Base-by-base conservation (phyloP, 148 eudicot genomes). In the Cornus florida region DNA sequence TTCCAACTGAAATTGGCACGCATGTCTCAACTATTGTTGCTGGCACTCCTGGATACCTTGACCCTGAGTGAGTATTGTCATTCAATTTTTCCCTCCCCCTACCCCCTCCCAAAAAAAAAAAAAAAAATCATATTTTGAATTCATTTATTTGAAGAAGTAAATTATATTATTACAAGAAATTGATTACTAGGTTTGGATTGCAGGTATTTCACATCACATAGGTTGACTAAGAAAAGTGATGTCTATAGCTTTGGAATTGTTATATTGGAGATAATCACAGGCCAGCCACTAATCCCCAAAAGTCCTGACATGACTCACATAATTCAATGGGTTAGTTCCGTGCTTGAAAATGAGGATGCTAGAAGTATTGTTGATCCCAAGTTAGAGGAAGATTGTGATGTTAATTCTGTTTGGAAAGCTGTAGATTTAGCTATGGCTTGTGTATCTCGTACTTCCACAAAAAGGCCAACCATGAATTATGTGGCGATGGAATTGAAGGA, bases 1-100 rank as follows among this genome's bases (percentile, higher is more conserved):
- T 81, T 41, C 84, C 85, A 1, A 74, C 46, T 3, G 85, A 88
- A 69, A 31, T 67, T 74, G 67, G 74, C 12, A 67, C 83, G 33
- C 57, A 60, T 78, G 71, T 84, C 28, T 72, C 59, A 69, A 85
- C 88, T 13, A 74, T 85, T 38, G 75, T 79, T 1, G 88, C 38
- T 35, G 5, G 85, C 17, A 85, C 90, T 22, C 77, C 75, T 10
- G 90, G 90, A 1, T 88, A 88, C 77, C 68, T 80, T 74, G 90
- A 86, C 83, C 88, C 88, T n/a, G 85, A 88, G 90, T 85, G 83
- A 83, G 88, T 76, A 48, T 7, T 7, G 28, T 28, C 28, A 28
- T 28, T 28, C 28, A 28, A 1, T 7, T 48, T 48, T 7, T 48
- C 12, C 28, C 28, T 28, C 28, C 28, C 28, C 28, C 28, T 28